These are phyloP conservation scores for Botrytis tulipae DNA, from an alignment of 2,329 filamentous ascomycete genomes.

Conservation along the genomic window DNA sequence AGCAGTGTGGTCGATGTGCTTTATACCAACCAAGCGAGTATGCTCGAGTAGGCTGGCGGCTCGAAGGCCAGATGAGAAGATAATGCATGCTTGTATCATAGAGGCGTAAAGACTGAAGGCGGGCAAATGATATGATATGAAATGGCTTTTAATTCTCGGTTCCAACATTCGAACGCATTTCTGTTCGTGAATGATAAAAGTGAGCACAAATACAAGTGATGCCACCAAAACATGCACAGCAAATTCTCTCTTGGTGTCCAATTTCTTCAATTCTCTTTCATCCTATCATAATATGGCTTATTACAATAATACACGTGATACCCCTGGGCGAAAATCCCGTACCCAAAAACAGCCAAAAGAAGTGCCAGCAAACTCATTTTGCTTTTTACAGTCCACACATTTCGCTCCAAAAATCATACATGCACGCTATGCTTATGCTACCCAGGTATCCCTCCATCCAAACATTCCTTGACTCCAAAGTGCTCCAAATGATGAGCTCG, in stretches of 20 bases:
- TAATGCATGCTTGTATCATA: constrained; percentile 35
- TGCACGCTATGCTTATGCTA: not conserved
- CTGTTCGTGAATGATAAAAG: not conserved
- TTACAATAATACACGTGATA: not conserved
- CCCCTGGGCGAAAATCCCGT: not conserved
- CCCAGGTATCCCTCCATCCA: not conserved
- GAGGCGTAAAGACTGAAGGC: constrained; percentile 27
- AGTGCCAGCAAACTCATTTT: not conserved
- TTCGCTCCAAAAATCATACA: not conserved
- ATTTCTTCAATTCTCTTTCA: not conserved
- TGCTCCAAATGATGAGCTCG: not conserved
- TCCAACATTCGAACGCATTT: not conserved
- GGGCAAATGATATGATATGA: constrained; percentile 13
- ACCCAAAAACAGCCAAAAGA: not conserved
- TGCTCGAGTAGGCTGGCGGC: constrained; percentile 69
- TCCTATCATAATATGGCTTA: not conserved
- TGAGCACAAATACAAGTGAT: not conserved
- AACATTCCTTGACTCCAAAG: not conserved
- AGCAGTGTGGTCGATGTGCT: constrained; percentile 96
- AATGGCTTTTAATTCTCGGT: not conserved
- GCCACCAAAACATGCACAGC: not conserved
- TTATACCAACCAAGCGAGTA: constrained; percentile 94
- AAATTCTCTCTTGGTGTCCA: not conserved
- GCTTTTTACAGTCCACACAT: not conserved
- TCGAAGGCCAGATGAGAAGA: constrained; percentile 17